Conservation (phyloP, 768 basidiomycete genomes). For the Punctularia strigosozonata region DNA sequence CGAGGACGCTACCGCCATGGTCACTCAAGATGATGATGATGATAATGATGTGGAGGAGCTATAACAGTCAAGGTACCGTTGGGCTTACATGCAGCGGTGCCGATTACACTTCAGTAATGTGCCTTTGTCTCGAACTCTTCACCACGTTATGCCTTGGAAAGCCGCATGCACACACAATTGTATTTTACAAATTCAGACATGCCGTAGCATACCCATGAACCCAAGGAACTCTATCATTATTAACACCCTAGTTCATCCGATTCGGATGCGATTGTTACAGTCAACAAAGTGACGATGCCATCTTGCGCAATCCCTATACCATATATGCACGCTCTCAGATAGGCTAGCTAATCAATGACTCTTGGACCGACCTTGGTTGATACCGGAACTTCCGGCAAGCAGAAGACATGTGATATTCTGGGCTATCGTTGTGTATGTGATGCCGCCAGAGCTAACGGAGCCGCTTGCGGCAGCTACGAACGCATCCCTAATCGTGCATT, state of each 20-base stretch:
- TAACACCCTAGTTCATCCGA: too few relatives aligned
- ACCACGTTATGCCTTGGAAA: too few relatives aligned
- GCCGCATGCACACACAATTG: too few relatives aligned
- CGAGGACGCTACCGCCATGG: not conserved
- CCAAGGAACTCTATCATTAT: too few relatives aligned
- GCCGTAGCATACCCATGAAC: too few relatives aligned
- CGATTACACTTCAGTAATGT: too few relatives aligned
- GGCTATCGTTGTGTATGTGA: slow-evolving; percentile 33
- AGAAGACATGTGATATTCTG: slow-evolving; percentile 39
- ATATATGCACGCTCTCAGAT: not conserved
- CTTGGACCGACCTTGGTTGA: slow-evolving; percentile 31
- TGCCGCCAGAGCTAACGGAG: slow-evolving; percentile 25
- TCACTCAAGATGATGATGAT: too few relatives aligned
- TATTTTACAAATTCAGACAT: too few relatives aligned
- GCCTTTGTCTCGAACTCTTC: too few relatives aligned
- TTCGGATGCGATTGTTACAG: slow-evolving; percentile 38
- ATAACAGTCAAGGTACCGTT: too few relatives aligned
- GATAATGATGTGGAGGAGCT: too few relatives aligned
- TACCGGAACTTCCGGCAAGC: slow-evolving; percentile 30
- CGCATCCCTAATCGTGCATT: slow-evolving; percentile 16
- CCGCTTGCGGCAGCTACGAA: slow-evolving; percentile 29
- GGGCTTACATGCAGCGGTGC: too few relatives aligned
- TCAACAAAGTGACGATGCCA: slow-evolving; percentile 37
- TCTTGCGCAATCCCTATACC: slow-evolving; percentile 39
- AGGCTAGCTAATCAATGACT: not conserved